Conservation (phyloP, 2,329 filamentous ascomycete genomes). For the Aphanocladium album region DNA sequence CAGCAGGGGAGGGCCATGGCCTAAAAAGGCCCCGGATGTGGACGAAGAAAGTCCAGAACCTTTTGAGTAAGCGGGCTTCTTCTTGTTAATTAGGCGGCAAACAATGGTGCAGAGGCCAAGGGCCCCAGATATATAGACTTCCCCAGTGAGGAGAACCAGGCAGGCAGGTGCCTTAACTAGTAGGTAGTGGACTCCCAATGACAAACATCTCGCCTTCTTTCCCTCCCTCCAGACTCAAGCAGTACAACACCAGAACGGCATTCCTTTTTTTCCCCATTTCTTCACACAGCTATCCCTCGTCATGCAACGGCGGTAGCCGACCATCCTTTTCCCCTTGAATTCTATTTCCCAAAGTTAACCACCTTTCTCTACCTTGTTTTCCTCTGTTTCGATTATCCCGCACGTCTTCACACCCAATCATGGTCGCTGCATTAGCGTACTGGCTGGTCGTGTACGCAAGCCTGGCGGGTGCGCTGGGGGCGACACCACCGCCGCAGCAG, state of each 20-base stretch:
- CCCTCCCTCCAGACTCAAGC: background rate
- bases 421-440: background rate
- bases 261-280: background rate
- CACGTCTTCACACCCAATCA: background rate
- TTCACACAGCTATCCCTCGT: background rate
- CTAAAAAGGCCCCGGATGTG: no score
- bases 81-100: no score
- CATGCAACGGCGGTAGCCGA: background rate
- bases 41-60: no score
- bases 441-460: slow-evolving; percentile 13
- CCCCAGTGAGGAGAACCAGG: no score
- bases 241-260: background rate
- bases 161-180: no score
- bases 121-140: no score
- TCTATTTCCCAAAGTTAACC: background rate
- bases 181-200: no score
- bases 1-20: no score
- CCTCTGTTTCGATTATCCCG: background rate
- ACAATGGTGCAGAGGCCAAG: no score
- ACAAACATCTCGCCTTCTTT: background rate
- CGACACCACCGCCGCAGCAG: background rate
- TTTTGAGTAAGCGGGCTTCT: no score
- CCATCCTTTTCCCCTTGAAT: background rate
- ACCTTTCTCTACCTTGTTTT: background rate
- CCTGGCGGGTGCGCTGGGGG: slow-evolving; percentile 15